phyloP scores from a whole-genome alignment of 176 grass and related monocot species.

The Carex cristatella region DNA sequence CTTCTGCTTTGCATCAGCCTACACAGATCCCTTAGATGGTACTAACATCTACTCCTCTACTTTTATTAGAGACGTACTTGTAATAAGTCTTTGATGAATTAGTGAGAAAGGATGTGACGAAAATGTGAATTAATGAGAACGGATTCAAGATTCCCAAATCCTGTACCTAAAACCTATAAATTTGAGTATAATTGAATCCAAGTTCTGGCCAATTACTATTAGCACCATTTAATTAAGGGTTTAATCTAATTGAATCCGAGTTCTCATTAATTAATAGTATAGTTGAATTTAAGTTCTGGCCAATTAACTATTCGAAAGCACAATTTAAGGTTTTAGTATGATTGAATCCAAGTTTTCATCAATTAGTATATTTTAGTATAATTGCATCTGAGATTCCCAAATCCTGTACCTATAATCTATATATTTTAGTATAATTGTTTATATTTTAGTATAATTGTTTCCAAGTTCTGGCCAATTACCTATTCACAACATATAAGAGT shows the following conservation, averaged over 20 bases:
- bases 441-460: too few species aligned
- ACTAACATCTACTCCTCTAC: neutral
- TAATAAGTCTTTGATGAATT: neutral
- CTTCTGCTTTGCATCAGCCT: conserved; percentile 23
- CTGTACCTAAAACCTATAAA: neutral
- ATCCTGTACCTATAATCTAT: neutral
- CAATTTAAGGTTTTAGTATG: too few species aligned
- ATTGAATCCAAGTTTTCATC: too few species aligned
- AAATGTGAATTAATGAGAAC: neutral
- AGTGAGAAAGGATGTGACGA: too few species aligned
- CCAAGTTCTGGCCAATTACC: neutral
- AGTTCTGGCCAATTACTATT: conserved; percentile 5
- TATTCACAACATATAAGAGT: neutral
- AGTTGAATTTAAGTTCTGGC: too few species aligned
- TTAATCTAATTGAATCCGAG: neutral
- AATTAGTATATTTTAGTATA: too few species aligned
- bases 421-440: neutral
- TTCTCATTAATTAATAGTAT: too few species aligned
- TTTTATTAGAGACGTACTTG: conserved; percentile 11
- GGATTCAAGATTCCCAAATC: neutral
- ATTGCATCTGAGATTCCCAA: too few species aligned
- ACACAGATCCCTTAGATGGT: conserved; percentile 63
- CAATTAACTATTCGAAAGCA: too few species aligned
- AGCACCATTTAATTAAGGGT: neutral
- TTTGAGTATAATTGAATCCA: neutral